Evolutionary conservation across 495 filamentous ascomycete genomes (phyloP).

Genomic region (Penicillium lividum): DNA sequence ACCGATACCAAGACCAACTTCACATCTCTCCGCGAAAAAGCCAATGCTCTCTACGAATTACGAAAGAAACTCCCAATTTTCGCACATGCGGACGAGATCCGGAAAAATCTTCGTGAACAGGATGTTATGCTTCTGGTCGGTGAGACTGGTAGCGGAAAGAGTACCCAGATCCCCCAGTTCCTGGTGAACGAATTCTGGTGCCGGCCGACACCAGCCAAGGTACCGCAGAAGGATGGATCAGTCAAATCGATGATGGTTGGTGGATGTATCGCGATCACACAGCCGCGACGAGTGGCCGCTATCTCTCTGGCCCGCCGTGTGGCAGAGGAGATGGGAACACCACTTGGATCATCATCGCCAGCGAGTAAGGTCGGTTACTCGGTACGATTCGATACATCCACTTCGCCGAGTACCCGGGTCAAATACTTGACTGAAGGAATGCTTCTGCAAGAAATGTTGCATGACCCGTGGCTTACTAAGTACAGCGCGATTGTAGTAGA

Average conservation of each 20-base stretch:
- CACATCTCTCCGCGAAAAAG: slow-evolving; percentile 44
- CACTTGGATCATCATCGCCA: slow-evolving; percentile 63
- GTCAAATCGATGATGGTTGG: slow-evolving; percentile 61
- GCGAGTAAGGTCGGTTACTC: slow-evolving; percentile 85
- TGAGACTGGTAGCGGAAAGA: slow-evolving; percentile 96
- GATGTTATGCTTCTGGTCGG: slow-evolving; percentile 86
- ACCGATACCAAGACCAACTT: slow-evolving; percentile 32
- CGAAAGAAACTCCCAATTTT: slow-evolving; percentile 80
- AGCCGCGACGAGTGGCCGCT: slow-evolving; percentile 90
- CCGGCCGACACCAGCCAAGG: slow-evolving; percentile 52
- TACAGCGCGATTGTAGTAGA: slow-evolving; percentile 93
- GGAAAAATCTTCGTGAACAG: slow-evolving; percentile 59
- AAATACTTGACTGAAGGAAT: slow-evolving; percentile 98
- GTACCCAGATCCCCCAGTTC: slow-evolving; percentile 94
- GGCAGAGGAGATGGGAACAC: slow-evolving; percentile 85
- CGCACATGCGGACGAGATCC: slow-evolving; percentile 68
- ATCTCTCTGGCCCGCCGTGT: slow-evolving; percentile 90
- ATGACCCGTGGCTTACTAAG: slow-evolving; percentile 76
- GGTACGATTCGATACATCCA: slow-evolving; percentile 89
- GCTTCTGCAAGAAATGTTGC: slow-evolving; percentile 90
- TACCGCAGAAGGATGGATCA: slow-evolving; percentile 40
- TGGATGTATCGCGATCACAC: slow-evolving; percentile 91
- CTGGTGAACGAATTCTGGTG: slow-evolving; percentile 81
- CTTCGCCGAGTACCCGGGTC: slow-evolving; percentile 70
- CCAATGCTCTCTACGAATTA: slow-evolving; percentile 48